Evolutionary conservation across 495 filamentous ascomycete genomes (phyloP).

Genomic region (Terfezia boudieri): DNA sequence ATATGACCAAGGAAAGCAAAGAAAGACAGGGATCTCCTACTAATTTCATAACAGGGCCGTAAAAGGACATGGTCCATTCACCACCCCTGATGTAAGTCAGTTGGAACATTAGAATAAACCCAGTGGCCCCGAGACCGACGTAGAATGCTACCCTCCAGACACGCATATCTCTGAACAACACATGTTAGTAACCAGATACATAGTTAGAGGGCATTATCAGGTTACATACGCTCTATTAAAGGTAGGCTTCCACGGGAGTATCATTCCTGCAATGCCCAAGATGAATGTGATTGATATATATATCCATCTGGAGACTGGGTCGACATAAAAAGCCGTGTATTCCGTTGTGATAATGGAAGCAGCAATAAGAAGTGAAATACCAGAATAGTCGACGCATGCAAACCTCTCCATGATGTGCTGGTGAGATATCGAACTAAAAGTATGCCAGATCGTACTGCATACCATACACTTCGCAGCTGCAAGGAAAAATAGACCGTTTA

Average conservation of each 20-base stretch:
- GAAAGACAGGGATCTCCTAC: not conserved
- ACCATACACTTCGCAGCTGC: constrained; percentile 88
- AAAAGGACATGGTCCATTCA: constrained; percentile 58
- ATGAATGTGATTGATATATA: constrained; percentile 67
- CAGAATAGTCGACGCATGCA: constrained; percentile 95
- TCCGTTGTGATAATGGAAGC: constrained; percentile 96
- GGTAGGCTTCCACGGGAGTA: constrained; percentile 85
- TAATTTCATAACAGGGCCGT: constrained; percentile 70
- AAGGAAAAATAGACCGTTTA: constrained; percentile 90
- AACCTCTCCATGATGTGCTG: constrained; percentile 80
- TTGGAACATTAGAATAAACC: constrained; percentile 72
- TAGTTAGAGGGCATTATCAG: too few relatives aligned
- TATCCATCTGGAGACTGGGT: constrained; percentile 63
- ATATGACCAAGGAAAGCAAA: not conserved
- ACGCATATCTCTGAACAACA: constrained; percentile 39
- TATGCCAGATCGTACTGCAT: constrained; percentile 94
- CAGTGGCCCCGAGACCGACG: constrained; percentile 66
- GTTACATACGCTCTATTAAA: constrained; percentile 47
- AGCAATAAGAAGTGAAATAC: constrained; percentile 87
- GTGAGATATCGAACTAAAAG: constrained; percentile 86
- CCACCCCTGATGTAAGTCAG: constrained; percentile 54
- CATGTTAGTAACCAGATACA: too few relatives aligned
- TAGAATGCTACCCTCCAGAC: constrained; percentile 89
- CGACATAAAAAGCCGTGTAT: constrained; percentile 96
- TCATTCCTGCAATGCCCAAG: constrained; percentile 68